phyloP scores from a whole-genome alignment of 371 early-diverging fungal species.

The Zychaea mexicana region DNA sequence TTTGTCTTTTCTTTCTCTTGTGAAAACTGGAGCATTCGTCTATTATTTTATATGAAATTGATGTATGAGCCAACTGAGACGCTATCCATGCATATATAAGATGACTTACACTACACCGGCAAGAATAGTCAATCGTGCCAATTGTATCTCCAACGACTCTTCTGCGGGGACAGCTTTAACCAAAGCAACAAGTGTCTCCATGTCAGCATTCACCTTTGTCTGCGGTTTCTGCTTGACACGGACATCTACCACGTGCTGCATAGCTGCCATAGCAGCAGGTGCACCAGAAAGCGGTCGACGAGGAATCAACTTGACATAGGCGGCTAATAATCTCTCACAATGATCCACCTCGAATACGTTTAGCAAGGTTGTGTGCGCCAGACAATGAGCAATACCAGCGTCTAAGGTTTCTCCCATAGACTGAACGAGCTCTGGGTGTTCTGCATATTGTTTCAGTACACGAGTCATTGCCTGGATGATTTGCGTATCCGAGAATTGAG shows the following conservation, averaged over 20 bases:
- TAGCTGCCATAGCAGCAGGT: conserved; percentile 27
- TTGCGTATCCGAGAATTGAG: conserved; percentile 13
- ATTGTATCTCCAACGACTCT: conserved; percentile 8
- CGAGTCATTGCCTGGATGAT: conserved; percentile 26
- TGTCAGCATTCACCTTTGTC: conserved; percentile 31
- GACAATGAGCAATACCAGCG: conserved; percentile 45
- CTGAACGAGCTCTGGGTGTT: background rate
- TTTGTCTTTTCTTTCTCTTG: conserved; percentile 40
- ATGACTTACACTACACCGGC: conserved; percentile 43
- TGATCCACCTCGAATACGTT: conserved; percentile 41
- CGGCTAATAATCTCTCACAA: conserved; percentile 27
- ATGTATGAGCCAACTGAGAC: background rate
- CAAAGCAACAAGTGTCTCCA: conserved; percentile 24
- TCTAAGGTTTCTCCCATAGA: conserved; percentile 31
- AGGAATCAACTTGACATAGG: conserved; percentile 21
- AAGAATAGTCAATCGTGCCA: conserved; percentile 27
- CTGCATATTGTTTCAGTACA: conserved; percentile 12
- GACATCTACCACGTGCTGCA: conserved; percentile 45
- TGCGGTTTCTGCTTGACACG: conserved; percentile 33
- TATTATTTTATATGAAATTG: conserved; percentile 5
- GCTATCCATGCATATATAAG: background rate
- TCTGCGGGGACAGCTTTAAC: conserved; percentile 10
- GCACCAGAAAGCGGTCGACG: conserved; percentile 10
- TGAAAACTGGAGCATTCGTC: conserved; percentile 43
- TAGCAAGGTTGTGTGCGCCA: conserved; percentile 35